Percentiles rank a stretch among this genome's conserved stretches.
Conservation (phyloP, 1,284 basidiomycete species). For the Schizophyllum commune region DNA sequence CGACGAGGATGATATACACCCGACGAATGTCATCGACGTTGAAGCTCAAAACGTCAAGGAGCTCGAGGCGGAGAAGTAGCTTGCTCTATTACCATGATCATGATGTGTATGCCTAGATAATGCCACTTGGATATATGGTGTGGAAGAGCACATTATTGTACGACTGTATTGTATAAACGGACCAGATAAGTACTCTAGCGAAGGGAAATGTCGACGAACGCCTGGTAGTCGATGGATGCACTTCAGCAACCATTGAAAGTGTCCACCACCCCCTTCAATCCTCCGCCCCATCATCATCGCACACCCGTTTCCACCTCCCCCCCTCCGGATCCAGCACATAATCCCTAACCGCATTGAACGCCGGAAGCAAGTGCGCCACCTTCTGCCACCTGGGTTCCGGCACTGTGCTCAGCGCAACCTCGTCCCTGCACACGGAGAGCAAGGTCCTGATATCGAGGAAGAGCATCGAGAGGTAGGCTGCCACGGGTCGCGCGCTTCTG, state of each 20-base stretch:
- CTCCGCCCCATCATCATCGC: not conserved
- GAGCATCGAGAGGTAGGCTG: not conserved
- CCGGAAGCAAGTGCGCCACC: not conserved
- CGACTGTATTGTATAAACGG: too few species aligned
- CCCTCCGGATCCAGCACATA: not conserved
- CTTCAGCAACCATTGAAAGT: too few species aligned
- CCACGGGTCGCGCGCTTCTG: not conserved
- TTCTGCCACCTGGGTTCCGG: not conserved
- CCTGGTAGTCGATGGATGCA: too few species aligned
- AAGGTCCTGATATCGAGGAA: not conserved
- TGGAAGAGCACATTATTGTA: too few species aligned
- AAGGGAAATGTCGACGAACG: too few species aligned
- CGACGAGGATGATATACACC: constrained; percentile 16
- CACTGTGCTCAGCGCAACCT: not conserved
- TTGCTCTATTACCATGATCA: not conserved
- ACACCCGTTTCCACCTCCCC: not conserved
- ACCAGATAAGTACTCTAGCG: too few species aligned
- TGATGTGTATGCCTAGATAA: not conserved
- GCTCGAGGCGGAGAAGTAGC: not conserved
- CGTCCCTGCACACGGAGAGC: not conserved
- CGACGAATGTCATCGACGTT: constrained; percentile 18
- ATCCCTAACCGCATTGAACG: not conserved
- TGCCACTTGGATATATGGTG: not conserved
- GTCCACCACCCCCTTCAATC: too few species aligned
- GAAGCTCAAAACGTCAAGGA: not conserved